Percentiles rank a stretch among this genome's conserved stretches.
phyloP scores from a whole-genome alignment of 78 protist genomes.

The Polysphondylium violaceum region DNA sequence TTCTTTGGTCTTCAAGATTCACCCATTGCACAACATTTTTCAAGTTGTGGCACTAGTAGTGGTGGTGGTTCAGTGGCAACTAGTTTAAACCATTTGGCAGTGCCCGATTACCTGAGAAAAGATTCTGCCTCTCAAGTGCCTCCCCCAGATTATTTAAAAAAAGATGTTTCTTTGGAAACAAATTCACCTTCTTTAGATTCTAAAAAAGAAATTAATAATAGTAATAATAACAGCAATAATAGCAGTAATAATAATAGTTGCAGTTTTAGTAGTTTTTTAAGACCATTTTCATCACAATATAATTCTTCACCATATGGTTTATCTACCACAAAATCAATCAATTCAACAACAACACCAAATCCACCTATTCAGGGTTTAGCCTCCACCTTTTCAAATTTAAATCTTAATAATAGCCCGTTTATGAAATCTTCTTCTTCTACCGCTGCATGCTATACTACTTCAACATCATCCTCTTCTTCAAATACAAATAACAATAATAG shows the following conservation, averaged over 20 bases:
- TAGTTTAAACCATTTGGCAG: too few species aligned
- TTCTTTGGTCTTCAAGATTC: too few species aligned
- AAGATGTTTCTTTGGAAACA: not conserved
- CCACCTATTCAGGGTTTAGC: conserved; percentile 7
- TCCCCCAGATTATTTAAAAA: conserved; percentile 5
- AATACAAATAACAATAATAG: not conserved
- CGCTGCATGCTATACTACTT: too few species aligned
- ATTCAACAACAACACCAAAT: conserved; percentile 8
- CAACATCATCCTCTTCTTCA: not conserved
- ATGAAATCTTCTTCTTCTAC: not conserved
- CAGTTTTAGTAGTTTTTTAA: not conserved
- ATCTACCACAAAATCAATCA: not conserved
- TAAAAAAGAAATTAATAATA: not conserved
- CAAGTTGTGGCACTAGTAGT: too few species aligned
- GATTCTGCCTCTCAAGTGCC: not conserved
- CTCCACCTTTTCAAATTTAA: not conserved
- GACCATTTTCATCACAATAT: not conserved
- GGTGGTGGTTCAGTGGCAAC: too few species aligned
- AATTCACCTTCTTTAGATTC: not conserved
- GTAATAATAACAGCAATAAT: not conserved
- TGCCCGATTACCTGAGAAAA: too few species aligned
- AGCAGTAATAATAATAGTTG: not conserved
- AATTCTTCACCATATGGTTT: not conserved
- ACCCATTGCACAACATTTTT: too few species aligned
- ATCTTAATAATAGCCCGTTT: not conserved